Conservation (phyloP, 352 stramenopile genomes). For the Pythium chondricola region DNA sequence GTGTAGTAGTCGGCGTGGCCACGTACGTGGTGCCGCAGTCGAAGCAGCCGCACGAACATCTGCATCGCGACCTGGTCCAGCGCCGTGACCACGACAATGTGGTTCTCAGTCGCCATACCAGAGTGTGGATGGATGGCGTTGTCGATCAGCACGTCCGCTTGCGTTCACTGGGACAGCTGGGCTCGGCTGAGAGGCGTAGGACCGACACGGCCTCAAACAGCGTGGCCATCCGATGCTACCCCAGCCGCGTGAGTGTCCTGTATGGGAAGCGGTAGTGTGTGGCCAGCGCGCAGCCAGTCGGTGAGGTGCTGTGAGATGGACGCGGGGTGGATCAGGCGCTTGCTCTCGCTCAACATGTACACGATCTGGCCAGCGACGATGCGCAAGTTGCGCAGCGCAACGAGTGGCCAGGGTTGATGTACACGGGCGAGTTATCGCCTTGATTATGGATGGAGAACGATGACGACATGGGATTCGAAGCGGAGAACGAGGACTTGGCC, state of each 20-base stretch:
- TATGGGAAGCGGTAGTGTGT: slow-evolving; percentile 28
- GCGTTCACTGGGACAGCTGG: too few relatives aligned
- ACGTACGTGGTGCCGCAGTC: slow-evolving; percentile 28
- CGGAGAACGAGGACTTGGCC: neutral
- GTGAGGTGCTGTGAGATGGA: slow-evolving; percentile 38
- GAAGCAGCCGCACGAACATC: slow-evolving; percentile 45
- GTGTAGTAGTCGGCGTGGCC: slow-evolving; percentile 36
- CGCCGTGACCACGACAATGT: slow-evolving; percentile 59
- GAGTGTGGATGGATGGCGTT: slow-evolving; percentile 21
- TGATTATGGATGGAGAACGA: slow-evolving; percentile 11
- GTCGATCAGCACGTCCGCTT: slow-evolving; percentile 35
- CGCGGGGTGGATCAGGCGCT: slow-evolving; percentile 40
- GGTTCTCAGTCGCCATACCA: slow-evolving; percentile 27
- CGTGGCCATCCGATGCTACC: neutral
- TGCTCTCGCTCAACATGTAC: slow-evolving; percentile 65
- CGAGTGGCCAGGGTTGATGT: slow-evolving; percentile 49
- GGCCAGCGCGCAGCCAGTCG: slow-evolving; percentile 33
- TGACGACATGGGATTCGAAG: neutral
- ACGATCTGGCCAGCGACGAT: slow-evolving; percentile 43
- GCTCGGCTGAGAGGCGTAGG: too few relatives aligned
- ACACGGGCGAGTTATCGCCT: slow-evolving; percentile 19
- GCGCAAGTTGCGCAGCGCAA: slow-evolving; percentile 29
- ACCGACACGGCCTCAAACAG: too few relatives aligned
- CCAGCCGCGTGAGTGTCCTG: neutral
- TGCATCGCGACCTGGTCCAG: slow-evolving; percentile 36